These are phyloP conservation scores for Citeromyces hawaiiensis DNA, from an alignment of 1,139 yeast species.

Conservation along the genomic window DNA sequence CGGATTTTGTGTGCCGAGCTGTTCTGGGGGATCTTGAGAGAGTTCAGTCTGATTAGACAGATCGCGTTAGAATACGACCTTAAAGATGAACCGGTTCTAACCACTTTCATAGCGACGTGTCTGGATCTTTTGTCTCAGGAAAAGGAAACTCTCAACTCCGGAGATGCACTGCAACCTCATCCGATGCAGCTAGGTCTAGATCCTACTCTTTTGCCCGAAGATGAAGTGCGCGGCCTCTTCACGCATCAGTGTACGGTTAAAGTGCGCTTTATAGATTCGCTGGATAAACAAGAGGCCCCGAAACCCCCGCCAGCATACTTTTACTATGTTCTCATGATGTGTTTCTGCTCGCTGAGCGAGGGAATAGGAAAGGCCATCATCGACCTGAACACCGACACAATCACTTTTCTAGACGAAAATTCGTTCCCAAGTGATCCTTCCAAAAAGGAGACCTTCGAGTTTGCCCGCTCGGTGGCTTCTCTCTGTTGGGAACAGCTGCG, in stretches of 20 bases:
- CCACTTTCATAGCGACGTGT: constrained; percentile 41
- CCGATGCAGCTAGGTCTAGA: constrained; percentile 6
- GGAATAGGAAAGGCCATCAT: constrained; percentile 29
- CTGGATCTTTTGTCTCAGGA: constrained; percentile 20
- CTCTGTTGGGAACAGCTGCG: constrained; percentile 33
- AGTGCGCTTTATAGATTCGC: constrained; percentile 50
- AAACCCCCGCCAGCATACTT: constrained; percentile 49
- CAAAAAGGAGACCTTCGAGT: constrained; percentile 20
- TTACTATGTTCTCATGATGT: constrained; percentile 40
- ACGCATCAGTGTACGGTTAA: constrained; percentile 25
- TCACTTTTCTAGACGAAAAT: constrained; percentile 6
- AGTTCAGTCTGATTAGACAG: constrained; percentile 33
- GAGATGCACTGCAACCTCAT: constrained; percentile 19
- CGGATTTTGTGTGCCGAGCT: constrained; percentile 61
- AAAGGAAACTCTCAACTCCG: constrained; percentile 21
- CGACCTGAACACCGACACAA: constrained; percentile 7
- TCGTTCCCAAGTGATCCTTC: constrained; percentile 3
- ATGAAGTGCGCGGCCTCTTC: constrained; percentile 9
- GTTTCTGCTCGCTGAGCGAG: constrained; percentile 46
- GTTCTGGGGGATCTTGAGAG: constrained; percentile 44
- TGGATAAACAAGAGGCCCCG: constrained; percentile 69
- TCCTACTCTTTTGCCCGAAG: constrained; percentile 3
- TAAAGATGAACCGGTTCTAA: constrained; percentile 44
- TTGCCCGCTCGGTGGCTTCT: constrained; percentile 25
- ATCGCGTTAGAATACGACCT: constrained; percentile 56